These are phyloP conservation scores for Thelephora aurantiotincta DNA, from an alignment of 768 basidiomycete genomes.

Conservation along the genomic window DNA sequence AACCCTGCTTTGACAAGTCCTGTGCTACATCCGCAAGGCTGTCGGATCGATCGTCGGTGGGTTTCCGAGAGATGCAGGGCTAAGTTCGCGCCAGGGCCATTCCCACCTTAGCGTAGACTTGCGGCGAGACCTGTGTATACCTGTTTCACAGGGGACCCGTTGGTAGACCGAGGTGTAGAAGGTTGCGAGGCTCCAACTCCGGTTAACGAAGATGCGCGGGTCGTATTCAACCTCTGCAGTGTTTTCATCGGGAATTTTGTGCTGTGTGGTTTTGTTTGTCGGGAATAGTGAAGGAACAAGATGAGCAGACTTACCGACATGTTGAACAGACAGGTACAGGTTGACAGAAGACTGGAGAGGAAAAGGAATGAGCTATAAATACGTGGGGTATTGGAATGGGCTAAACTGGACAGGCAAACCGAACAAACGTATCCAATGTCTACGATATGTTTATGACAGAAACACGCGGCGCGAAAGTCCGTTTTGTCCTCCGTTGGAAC, in stretches of 20 bases:
- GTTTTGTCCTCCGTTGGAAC: slow-evolving; percentile 91
- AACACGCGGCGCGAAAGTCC: slow-evolving; percentile 95
- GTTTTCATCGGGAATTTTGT: slow-evolving; percentile 95
- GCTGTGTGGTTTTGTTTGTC: slow-evolving; percentile 23
- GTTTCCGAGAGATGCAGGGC: too few relatives aligned
- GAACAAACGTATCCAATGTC: slow-evolving; percentile 97
- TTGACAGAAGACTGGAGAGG: slow-evolving; percentile 40
- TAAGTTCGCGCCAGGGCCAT: too few relatives aligned
- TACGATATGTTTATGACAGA: slow-evolving; percentile 95
- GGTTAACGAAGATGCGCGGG: slow-evolving; percentile 14
- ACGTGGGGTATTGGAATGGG: not conserved
- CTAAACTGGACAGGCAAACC: slow-evolving; percentile 92
- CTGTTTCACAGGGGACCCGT: too few relatives aligned
- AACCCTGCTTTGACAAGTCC: too few relatives aligned
- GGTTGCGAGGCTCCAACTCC: too few relatives aligned
- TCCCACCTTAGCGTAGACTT: too few relatives aligned
- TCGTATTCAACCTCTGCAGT: slow-evolving; percentile 65
- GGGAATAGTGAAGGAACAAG: slow-evolving; percentile 3
- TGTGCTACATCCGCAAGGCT: too few relatives aligned
- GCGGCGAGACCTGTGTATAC: too few relatives aligned
- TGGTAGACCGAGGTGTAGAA: too few relatives aligned
- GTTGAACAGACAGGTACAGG: slow-evolving; percentile 95
- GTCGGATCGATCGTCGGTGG: too few relatives aligned
- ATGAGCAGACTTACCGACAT: slow-evolving; percentile 52
- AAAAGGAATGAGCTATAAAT: not conserved